Percentiles rank a stretch among this genome's conserved stretches.
phyloP scores from a whole-genome alignment of 208 protist genomes.

The Leishmania tarentolae region DNA sequence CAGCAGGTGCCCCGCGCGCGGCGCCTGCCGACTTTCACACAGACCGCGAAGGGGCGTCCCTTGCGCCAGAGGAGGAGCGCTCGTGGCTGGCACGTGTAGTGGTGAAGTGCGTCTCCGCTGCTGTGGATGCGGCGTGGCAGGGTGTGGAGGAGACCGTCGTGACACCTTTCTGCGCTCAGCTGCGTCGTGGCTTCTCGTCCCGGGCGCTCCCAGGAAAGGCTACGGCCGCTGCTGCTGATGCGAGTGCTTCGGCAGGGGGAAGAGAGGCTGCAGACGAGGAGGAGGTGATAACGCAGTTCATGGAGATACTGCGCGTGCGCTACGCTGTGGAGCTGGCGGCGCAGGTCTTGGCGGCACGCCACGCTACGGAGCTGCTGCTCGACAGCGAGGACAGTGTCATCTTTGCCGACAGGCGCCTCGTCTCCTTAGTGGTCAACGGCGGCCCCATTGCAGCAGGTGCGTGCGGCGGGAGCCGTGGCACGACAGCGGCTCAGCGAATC shows the following conservation, averaged over 20 bases:
- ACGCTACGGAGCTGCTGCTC: constrained; percentile 46
- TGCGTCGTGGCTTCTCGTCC: neutral
- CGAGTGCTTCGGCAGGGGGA: neutral
- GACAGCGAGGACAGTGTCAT: constrained; percentile 58
- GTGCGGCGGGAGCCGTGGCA: neutral
- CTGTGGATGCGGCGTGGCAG: constrained; percentile 39
- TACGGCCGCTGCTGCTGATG: neutral
- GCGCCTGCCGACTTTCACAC: neutral
- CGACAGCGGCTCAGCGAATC: neutral
- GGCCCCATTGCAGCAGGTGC: neutral
- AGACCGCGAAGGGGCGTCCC: neutral
- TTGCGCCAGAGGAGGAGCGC: constrained; percentile 24
- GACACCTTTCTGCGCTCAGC: constrained; percentile 14
- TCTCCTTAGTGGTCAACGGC: constrained; percentile 8
- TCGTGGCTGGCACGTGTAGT: constrained; percentile 27
- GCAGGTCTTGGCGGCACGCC: constrained; percentile 46
- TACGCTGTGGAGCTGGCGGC: constrained; percentile 66
- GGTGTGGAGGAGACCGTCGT: constrained; percentile 21
- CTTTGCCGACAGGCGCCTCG: constrained; percentile 37
- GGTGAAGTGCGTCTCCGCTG: constrained; percentile 25
- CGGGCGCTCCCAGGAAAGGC: neutral
- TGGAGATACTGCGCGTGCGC: constrained; percentile 61
- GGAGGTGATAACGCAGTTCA: constrained; percentile 33
- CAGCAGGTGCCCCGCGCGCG: neutral
- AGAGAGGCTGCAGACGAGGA: constrained; percentile 28